A percentile compares a stretch with the other conserved stretches of the same genome.
Conservation (phyloP, 2,329 filamentous ascomycete species). For the Colletotrichum chrysophilum region DNA sequence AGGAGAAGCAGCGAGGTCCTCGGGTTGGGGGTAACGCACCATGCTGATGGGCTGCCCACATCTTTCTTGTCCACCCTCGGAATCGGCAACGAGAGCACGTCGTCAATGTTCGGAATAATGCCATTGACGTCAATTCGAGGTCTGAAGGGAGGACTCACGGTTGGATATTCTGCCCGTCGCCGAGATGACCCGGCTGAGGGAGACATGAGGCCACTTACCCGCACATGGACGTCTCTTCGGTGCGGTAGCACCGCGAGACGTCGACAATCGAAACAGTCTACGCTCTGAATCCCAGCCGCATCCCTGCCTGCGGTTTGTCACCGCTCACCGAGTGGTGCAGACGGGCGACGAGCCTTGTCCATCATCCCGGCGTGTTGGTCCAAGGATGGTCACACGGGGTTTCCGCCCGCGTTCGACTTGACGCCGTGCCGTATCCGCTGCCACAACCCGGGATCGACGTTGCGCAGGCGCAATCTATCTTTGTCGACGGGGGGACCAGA, state of each 20-base stretch:
- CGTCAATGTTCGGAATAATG: not conserved
- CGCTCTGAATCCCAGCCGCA: not conserved
- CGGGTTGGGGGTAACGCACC: not conserved
- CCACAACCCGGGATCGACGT: conserved; percentile 4
- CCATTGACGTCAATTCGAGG: not conserved
- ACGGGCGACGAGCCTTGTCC: not conserved
- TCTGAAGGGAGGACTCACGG: not conserved
- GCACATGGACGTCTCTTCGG: not conserved
- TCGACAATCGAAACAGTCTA: not conserved
- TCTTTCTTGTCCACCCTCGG: not conserved
- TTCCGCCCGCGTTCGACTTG: not conserved
- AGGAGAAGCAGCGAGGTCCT: not conserved
- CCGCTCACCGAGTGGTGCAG: not conserved
- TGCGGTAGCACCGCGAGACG: not conserved
- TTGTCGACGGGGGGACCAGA: not conserved
- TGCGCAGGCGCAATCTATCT: not conserved
- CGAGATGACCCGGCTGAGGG: not conserved
- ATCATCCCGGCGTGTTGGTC: conserved; percentile 6
- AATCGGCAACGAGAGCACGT: not conserved
- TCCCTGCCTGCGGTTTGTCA: not conserved
- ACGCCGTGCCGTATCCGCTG: not conserved
- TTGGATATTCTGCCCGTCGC: not conserved
- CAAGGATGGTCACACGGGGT: conserved; percentile 4
- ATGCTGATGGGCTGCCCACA: not conserved
- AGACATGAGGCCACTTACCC: not conserved